Evolutionary conservation across 805 yeast genomes (phyloP).

Genomic region (Starmerella vitae): DNA sequence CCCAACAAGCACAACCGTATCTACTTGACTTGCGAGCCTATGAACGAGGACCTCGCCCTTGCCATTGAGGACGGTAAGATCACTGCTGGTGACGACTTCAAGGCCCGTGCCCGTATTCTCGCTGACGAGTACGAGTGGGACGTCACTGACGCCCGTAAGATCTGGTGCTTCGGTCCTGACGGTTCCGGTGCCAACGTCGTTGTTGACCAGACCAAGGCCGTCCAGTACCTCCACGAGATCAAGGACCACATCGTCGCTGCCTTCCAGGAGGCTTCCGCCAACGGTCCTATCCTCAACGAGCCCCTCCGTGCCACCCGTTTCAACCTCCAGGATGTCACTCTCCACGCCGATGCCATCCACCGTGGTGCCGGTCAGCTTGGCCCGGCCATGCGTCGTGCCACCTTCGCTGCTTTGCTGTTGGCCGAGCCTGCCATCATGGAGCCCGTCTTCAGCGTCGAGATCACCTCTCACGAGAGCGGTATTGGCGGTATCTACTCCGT

Average conservation of each 20-base stretch:
- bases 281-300: slow-evolving; percentile 98
- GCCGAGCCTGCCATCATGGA: slow-evolving; percentile 99
- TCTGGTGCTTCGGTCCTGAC: slow-evolving; percentile 99
- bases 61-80: slow-evolving; percentile 91
- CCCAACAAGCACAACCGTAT: slow-evolving; percentile 99
- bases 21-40: slow-evolving; percentile 93
- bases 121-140: slow-evolving; percentile 99
- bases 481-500: slow-evolving; percentile 99
- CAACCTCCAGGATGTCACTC: slow-evolving; percentile 96
- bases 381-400: slow-evolving; percentile 99
- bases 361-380: slow-evolving; percentile 99
- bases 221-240: slow-evolving; percentile 96
- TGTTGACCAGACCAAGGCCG: slow-evolving; percentile 99
- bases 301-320: slow-evolving; percentile 88
- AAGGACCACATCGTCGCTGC: slow-evolving; percentile 99
- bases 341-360: slow-evolving; percentile 99
- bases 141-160: slow-evolving; percentile 99
- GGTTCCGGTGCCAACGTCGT: slow-evolving; percentile 98
- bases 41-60: slow-evolving; percentile 78
- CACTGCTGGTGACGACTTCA: slow-evolving; percentile 93
- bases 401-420: slow-evolving; percentile 94
- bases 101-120: slow-evolving; percentile 95
- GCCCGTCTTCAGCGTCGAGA: slow-evolving; percentile 98
- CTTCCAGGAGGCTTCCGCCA: slow-evolving; percentile 99
- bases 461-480: slow-evolving; percentile 98